A percentile compares a stretch with the other conserved stretches of the same genome.
These are phyloP conservation scores for Dactylonectria macrodidyma DNA, from an alignment of 2,329 filamentous ascomycete species.

Conservation along the genomic window DNA sequence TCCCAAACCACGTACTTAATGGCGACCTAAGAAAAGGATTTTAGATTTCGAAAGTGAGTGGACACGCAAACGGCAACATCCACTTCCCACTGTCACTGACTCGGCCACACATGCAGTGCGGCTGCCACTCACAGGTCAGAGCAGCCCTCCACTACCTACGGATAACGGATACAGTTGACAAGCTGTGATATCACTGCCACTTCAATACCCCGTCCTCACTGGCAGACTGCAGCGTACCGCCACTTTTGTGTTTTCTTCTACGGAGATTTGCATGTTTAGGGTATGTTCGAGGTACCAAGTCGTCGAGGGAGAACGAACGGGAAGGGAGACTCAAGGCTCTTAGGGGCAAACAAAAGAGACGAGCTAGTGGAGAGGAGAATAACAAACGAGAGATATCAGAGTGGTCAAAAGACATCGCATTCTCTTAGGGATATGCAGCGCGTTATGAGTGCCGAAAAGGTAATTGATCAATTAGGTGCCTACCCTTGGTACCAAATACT, in stretches of 20 bases:
- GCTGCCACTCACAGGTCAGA: slow-evolving; percentile 16
- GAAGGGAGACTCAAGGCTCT: not conserved
- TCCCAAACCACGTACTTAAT: slow-evolving; percentile 12
- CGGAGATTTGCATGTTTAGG: not conserved
- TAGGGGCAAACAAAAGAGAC: too few species aligned
- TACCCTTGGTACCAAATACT: slow-evolving; percentile 9
- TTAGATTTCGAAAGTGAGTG: not conserved
- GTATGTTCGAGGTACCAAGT: not conserved
- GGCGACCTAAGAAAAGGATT: not conserved
- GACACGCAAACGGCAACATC: slow-evolving; percentile 6
- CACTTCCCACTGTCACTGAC: slow-evolving; percentile 13
- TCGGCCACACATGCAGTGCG: not conserved
- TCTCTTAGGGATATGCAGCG: too few species aligned
- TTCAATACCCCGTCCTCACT: slow-evolving; percentile 3
- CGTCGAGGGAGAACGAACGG: not conserved
- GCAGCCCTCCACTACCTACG: slow-evolving; percentile 21
- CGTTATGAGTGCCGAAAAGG: too few species aligned
- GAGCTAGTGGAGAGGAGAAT: not conserved
- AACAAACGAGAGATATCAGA: not conserved
- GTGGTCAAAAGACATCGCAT: too few species aligned
- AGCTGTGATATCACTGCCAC: slow-evolving; percentile 30
- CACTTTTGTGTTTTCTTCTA: too few species aligned
- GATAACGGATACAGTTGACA: not conserved
- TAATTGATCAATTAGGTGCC: too few species aligned
- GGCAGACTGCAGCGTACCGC: not conserved